Percentiles rank a stretch among this genome's conserved stretches.
phyloP scores from a whole-genome alignment of 192 early-diverging fungal genomes.

The Rhizophagus sp. region DNA sequence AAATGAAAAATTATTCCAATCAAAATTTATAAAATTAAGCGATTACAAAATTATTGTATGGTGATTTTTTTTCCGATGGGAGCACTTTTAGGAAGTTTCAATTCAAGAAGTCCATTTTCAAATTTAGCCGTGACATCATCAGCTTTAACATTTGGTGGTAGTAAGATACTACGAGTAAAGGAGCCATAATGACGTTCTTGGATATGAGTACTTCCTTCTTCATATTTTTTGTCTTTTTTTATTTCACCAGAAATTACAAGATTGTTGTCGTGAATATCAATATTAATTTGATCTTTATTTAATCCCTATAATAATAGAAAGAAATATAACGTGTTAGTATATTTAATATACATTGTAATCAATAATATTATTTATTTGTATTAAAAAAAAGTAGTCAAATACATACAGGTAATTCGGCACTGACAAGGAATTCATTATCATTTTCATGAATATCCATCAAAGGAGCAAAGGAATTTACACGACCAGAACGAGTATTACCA shows the following conservation, averaged over 20 bases:
- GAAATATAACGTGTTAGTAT: too few species aligned
- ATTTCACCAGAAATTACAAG: slow-evolving; percentile 52
- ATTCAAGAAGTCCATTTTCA: slow-evolving; percentile 55
- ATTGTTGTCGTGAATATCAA: slow-evolving; percentile 48
- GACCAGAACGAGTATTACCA: background rate
- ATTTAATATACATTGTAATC: too few species aligned
- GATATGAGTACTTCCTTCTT: slow-evolving; percentile 45
- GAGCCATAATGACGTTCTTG: slow-evolving; percentile 53
- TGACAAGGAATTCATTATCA: background rate
- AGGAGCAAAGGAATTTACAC: background rate
- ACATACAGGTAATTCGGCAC: slow-evolving; percentile 14
- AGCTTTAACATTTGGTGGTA: slow-evolving; percentile 48
- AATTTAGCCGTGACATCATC: slow-evolving; percentile 54
- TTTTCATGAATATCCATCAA: slow-evolving; percentile 16
- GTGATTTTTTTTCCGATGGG: slow-evolving; percentile 48
- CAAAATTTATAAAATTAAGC: too few species aligned
- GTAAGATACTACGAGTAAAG: slow-evolving; percentile 48
- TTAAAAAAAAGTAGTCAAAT: too few species aligned
- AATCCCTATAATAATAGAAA: slow-evolving; percentile 37
- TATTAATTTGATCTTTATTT: slow-evolving; percentile 54
- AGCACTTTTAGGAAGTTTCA: slow-evolving; percentile 46
- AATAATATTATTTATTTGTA: too few species aligned
- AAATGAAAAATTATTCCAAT: too few species aligned
- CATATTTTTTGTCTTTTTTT: slow-evolving; percentile 35
- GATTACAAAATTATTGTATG: slow-evolving; percentile 21